Conservation (phyloP, 345 rosid genomes). For the Raphanus sativus region DNA sequence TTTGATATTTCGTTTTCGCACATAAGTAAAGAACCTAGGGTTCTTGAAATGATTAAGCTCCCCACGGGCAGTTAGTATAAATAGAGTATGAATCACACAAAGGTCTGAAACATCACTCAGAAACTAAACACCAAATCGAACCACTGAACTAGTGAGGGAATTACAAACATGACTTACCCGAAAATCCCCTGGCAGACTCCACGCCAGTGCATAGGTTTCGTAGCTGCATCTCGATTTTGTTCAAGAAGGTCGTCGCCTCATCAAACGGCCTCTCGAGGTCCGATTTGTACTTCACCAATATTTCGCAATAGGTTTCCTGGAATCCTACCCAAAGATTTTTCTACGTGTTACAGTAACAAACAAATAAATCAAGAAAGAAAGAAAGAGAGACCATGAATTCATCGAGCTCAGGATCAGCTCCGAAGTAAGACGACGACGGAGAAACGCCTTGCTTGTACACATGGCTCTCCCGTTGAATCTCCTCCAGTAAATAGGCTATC, state of each 20-base stretch:
- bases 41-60: background rate
- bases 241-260: constrained; percentile 82
- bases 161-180: constrained; percentile 45
- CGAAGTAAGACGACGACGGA: constrained; percentile 50
- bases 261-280: constrained; percentile 93
- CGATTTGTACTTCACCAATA: constrained; percentile 79
- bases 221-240: constrained; percentile 86
- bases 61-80: constrained; percentile 10
- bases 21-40: constrained; percentile 16
- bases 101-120: constrained; percentile 10
- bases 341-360: no score
- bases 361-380: background rate
- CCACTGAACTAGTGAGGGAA: background rate
- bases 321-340: background rate
- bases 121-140: constrained; percentile 17
- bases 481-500: constrained; percentile 61
- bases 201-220: constrained; percentile 69
- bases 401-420: constrained; percentile 96
- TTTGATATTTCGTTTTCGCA: background rate
- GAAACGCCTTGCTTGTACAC: constrained; percentile 44
- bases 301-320: constrained; percentile 76
- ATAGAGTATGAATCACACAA: background rate
- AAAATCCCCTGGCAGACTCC: constrained; percentile 45
- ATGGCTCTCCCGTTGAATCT: constrained; percentile 58
- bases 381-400: constrained; percentile 76